Percentiles rank a stretch among this genome's conserved stretches.
Evolutionary conservation across 148 eudicot species (phyloP).

Genomic region (Linanthus parryae): DNA sequence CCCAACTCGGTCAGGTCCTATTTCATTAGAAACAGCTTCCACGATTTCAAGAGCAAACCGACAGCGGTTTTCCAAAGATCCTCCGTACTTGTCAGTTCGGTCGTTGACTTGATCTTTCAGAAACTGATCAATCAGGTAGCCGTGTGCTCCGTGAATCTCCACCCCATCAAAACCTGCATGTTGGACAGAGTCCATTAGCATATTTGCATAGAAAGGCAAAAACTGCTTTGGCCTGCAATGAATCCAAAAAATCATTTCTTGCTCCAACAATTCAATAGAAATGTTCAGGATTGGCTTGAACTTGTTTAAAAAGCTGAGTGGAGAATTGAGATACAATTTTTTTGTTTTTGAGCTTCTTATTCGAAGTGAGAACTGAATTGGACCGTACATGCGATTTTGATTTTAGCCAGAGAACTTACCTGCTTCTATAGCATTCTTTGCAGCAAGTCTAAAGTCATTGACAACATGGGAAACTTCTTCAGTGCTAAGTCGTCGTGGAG

Average conservation of each 20-base stretch:
- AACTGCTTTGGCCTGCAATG: too few relatives aligned
- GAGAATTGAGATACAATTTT: too few relatives aligned
- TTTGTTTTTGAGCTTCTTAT: too few relatives aligned
- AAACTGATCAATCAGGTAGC: conserved; percentile 49
- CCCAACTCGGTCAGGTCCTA: conserved; percentile 47
- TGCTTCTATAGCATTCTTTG: conserved; percentile 46
- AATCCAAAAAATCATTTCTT: too few relatives aligned
- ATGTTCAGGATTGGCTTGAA: too few relatives aligned
- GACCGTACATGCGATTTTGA: too few relatives aligned
- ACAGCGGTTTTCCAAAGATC: conserved; percentile 47
- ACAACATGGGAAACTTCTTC: conserved; percentile 34
- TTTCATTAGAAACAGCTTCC: conserved; percentile 31
- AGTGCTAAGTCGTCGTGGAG: conserved; percentile 32
- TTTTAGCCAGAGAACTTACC: conserved; percentile 23
- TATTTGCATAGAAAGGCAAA: too few relatives aligned
- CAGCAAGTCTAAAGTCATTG: conserved; percentile 43
- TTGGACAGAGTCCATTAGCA: not conserved
- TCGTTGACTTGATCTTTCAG: conserved; percentile 42
- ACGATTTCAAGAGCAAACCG: conserved; percentile 40
- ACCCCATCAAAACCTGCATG: conserved; percentile 41
- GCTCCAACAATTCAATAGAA: too few relatives aligned
- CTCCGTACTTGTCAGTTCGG: conserved; percentile 50
- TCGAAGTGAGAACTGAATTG: too few relatives aligned
- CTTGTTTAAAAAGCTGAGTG: too few relatives aligned
- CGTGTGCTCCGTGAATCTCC: conserved; percentile 48